Evolutionary conservation across 345 rosid genomes (phyloP), one percentile per base, ranked within the genome.

Genomic region (Fremontodendron californicum): DNA sequence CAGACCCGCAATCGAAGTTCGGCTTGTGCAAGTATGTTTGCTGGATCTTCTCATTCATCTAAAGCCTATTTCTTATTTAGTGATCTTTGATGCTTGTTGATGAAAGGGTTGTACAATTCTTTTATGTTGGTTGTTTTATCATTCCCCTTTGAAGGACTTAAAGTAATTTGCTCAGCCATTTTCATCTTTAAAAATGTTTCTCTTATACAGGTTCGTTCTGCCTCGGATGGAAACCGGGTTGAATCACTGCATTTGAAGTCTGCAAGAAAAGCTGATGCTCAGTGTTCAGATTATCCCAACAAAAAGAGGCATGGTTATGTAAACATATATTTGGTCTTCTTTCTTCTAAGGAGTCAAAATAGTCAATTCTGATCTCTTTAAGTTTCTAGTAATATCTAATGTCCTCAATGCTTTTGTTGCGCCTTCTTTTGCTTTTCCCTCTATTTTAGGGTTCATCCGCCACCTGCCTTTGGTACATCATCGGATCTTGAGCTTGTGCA

Each of bases 1-100:
- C 33, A 79, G 91, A 68, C 93, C 90, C 33, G 91, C 91, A 2
- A 85, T 89, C 55, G 90, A 88, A 82, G 93, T 89, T 70, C 89
- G 89, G 57, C 90, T 83, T 21, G 87, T 79, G 67, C 89, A 81
- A 90, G 93, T 91, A 82, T 25, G 65, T 6, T 55, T 57, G 43
- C 40, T 51, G 25, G 27, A 49, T 21, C 23, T 51, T 69, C 7
- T 64, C 27, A 9, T 66, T 48, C 9, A 3, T n/a, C 13, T n/a
- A n/a, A n/a, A n/a, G 9, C 18, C 58, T 43, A 31, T 46, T 71
- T 68, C 29, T 71, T 71, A 31, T 49, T 49, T 5, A 71, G 5
- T 71, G 60, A 71, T 29, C 54, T 49, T 29, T 71, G 58, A 71
- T 71, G 9, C 13, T 71, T 71, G 60, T 49, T 49, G 60, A 18